Base-by-base conservation (phyloP, 2,329 filamentous ascomycete species). In the Botrytis medusae region DNA sequence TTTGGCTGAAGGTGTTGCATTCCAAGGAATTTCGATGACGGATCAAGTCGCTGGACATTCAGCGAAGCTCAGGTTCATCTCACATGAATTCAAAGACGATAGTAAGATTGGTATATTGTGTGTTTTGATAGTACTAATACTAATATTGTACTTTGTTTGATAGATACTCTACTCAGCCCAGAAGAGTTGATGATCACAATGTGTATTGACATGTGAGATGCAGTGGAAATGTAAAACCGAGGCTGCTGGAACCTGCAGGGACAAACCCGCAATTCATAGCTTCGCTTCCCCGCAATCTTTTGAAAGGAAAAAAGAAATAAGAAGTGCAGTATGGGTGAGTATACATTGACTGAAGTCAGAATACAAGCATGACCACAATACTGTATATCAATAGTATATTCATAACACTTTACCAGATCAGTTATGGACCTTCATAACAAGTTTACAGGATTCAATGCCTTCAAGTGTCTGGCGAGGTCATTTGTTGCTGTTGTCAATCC, bases 241-340 rank as follows among this genome's bases (percentile, higher is more conserved):
- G 71, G 71, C 62, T 71, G 60, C 69, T 59, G 51, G 62, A 46
- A 59, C 42, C 40, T 68, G 37, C 70, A 60, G 62, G 44, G 60
- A 71, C 69, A 57, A 60, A 51, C 63, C 59, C 40, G 71, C 71
- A 71, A 46, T 68, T 46, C 48, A 8, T 32, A 64, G 29, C 59
- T 70, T 71, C 69, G 69, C 69, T 71, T 69, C 71, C 71, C 71
- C 71, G 71, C 71, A 72, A 69, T 60, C 40, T 16, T 44, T 64
- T 51, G 69, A 42, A 64, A 40, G 32, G 48, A 42, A 54, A 14
- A 42, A 54, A 14, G 32, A 29, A 37, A 48, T 14, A 18, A 32
- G 22, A 32, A 32, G 7, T 25, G 3, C 40, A 32, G 18, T 46
- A 6, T 12, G 59, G 40, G 59, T 5, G 59, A 61, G 59, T 16